A percentile compares a stretch with the other conserved stretches of the same genome.
phyloP scores from a whole-genome alignment of 116 monocot species.

The Dioscorea cayenensis region DNA sequence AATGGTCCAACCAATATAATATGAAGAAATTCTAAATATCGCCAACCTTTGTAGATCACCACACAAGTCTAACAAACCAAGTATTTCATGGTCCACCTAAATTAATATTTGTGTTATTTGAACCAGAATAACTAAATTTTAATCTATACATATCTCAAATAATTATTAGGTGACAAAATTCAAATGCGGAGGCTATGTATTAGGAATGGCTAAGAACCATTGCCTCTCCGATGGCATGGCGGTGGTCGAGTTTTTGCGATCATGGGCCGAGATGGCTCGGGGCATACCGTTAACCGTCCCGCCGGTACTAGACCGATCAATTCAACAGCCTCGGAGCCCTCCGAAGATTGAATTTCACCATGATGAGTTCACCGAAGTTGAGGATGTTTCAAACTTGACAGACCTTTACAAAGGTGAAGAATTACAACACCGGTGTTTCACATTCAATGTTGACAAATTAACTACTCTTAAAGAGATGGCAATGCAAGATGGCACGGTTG shows the following conservation, averaged over 20 bases:
- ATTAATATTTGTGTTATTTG: too few relatives aligned
- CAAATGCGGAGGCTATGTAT: slow-evolving; percentile 44
- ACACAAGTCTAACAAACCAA: too few relatives aligned
- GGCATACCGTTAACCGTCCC: slow-evolving; percentile 9
- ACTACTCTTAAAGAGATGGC: slow-evolving; percentile 3
- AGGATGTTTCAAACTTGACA: slow-evolving; percentile 5
- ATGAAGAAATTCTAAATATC: too few relatives aligned
- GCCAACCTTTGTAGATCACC: too few relatives aligned
- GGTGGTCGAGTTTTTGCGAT: slow-evolving; percentile 31
- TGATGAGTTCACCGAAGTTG: slow-evolving; percentile 16
- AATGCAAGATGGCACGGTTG: not conserved
- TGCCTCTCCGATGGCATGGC: slow-evolving; percentile 39
- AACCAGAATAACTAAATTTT: not conserved
- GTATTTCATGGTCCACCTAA: too few relatives aligned
- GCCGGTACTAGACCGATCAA: slow-evolving; percentile 17
- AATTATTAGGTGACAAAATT: slow-evolving; percentile 24
- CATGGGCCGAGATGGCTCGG: slow-evolving; percentile 27
- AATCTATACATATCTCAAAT: not conserved
- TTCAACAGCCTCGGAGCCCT: slow-evolving; percentile 14
- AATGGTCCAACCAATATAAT: too few relatives aligned
- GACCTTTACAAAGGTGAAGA: not conserved
- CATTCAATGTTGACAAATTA: not conserved
- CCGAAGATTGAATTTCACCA: slow-evolving; percentile 14
- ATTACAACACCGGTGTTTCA: slow-evolving; percentile 4
- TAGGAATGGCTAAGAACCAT: slow-evolving; percentile 45